A percentile compares a stretch with the other conserved stretches of the same genome.
Evolutionary conservation across 2,329 filamentous ascomycete genomes (phyloP).

Genomic region (Penicillium sp.): DNA sequence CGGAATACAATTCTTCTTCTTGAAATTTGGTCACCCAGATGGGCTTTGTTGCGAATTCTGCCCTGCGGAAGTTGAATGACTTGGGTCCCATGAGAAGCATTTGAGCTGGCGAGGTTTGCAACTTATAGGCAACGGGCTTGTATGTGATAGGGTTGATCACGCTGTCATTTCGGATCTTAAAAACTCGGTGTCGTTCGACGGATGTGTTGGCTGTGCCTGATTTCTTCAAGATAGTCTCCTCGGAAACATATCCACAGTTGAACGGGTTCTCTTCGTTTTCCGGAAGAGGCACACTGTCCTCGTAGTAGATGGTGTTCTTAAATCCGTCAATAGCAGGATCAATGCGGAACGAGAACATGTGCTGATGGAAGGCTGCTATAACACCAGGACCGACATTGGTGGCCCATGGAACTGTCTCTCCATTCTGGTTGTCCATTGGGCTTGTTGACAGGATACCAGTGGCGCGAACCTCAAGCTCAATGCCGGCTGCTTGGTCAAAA

Average conservation of each 20-base stretch:
- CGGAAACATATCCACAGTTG: constrained; percentile 59
- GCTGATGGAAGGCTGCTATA: constrained; percentile 66
- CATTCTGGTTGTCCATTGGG: constrained; percentile 46
- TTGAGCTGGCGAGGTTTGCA: constrained; percentile 52
- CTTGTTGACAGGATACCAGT: constrained; percentile 64
- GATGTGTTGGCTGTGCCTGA: constrained; percentile 44
- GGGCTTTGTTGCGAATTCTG: constrained; percentile 48
- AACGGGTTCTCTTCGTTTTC: constrained; percentile 55
- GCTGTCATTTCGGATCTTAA: constrained; percentile 55
- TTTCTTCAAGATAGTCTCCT: constrained; percentile 45
- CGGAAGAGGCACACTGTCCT: constrained; percentile 51
- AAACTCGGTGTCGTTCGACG: constrained; percentile 41
- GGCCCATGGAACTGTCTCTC: constrained; percentile 50
- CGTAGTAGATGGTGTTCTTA: constrained; percentile 51
- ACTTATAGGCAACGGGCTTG: constrained; percentile 52
- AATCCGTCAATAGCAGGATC: constrained; percentile 58
- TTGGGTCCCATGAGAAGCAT: constrained; percentile 53
- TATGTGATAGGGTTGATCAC: constrained; percentile 50
- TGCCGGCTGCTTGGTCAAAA: constrained; percentile 60
- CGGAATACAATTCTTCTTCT: constrained; percentile 50
- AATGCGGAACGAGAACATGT: constrained; percentile 63
- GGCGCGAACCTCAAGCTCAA: constrained; percentile 59
- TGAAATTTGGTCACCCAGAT: constrained; percentile 51
- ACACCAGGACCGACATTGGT: constrained; percentile 63
- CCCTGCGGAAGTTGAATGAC: constrained; percentile 48